Evolutionary conservation across 78 protist genomes (phyloP).

Genomic region (Trichosphaerium sp.): DNA sequence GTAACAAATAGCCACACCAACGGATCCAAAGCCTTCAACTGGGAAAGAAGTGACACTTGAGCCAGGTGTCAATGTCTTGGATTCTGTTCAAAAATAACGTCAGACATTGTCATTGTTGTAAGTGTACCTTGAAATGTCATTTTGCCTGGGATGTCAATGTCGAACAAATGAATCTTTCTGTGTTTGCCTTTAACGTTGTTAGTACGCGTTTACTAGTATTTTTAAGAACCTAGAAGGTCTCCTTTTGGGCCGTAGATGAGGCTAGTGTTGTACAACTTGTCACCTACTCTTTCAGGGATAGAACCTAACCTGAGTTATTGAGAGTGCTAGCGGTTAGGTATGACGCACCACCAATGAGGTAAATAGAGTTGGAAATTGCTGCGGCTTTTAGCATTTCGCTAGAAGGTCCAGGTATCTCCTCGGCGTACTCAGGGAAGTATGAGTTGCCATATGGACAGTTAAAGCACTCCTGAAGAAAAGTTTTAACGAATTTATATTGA

Average conservation of each 20-base stretch:
- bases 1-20: constrained; percentile 94
- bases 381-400: constrained; percentile 28
- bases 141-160: constrained; percentile 80
- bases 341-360: neutral
- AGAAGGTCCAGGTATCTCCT: constrained; percentile 31
- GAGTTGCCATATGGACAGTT: constrained; percentile 77
- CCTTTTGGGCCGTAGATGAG: constrained; percentile 61
- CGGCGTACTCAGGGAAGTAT: constrained; percentile 75
- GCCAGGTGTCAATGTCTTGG: constrained; percentile 75
- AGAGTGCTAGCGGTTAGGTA: neutral
- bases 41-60: constrained; percentile 35
- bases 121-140: constrained; percentile 45
- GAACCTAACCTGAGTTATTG: constrained; percentile 42
- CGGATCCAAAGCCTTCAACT: neutral
- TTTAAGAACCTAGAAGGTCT: constrained; percentile 57
- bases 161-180: constrained; percentile 79
- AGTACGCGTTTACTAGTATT: constrained; percentile 17
- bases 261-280: constrained; percentile 74
- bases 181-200: no score
- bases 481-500: neutral
- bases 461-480: constrained; percentile 61
- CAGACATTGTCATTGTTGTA: neutral
- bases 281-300: constrained; percentile 65
- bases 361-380: neutral
- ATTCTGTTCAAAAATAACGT: constrained; percentile 12